These are phyloP conservation scores for Rhodomyrtus tomentosa DNA, from an alignment of 345 rosid species.

Conservation along the genomic window DNA sequence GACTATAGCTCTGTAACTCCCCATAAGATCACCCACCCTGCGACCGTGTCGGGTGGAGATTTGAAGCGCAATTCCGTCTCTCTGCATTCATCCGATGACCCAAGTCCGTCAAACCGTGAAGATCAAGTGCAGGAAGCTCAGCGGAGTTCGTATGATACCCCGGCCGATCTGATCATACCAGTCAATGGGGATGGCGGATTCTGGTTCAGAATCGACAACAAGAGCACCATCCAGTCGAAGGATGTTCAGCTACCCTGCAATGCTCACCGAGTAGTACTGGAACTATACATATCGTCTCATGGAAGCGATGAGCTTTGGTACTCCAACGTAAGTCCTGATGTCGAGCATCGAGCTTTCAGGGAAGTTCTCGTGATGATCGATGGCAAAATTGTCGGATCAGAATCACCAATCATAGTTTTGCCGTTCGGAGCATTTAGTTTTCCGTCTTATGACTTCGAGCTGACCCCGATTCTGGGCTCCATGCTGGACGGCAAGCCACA, in stretches of 20 bases:
- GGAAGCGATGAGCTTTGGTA: conserved; percentile 10
- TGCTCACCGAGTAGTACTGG: conserved; percentile 3
- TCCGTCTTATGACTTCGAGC: conserved; percentile 4
- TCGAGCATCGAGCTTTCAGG: conserved; percentile 3
- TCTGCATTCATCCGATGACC: neutral
- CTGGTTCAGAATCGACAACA: conserved; percentile 4
- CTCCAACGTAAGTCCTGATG: neutral
- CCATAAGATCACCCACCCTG: neutral
- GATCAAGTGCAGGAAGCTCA: neutral
- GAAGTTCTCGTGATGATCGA: conserved; percentile 13
- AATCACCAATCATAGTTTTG: neutral
- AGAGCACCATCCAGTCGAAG: neutral
- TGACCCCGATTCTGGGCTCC: conserved; percentile 2
- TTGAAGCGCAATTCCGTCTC: neutral
- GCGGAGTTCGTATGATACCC: neutral
- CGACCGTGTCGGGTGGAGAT: neutral
- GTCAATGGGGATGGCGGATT: neutral
- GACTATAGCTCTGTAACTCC: neutral
- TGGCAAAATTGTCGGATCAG: conserved; percentile 1
- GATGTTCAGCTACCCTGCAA: conserved; percentile 4
- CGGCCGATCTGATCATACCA: conserved; percentile 6
- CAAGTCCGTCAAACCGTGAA: neutral
- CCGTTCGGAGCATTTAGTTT: conserved; percentile 3
- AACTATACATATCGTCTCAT: conserved; percentile 12
- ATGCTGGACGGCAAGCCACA: conserved; percentile 3